phyloP scores from a whole-genome alignment of 148 eudicot species.

The Rhododendron molle region DNA sequence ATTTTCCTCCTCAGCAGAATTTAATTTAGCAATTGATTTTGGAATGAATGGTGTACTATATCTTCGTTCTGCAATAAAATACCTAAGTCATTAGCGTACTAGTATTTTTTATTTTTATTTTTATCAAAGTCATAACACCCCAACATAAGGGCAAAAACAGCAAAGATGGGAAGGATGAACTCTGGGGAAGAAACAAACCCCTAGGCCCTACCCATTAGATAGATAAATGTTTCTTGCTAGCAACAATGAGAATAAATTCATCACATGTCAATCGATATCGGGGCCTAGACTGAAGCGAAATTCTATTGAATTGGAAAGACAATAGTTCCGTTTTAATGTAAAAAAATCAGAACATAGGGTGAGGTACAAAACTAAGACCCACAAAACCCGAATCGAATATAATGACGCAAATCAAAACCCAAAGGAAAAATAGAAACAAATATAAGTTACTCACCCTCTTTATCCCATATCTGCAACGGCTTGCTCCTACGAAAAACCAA shows the following conservation, averaged over 20 bases:
- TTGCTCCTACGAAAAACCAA: constrained; percentile 62
- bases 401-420: not conserved
- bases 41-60: not conserved
- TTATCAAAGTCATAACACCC: not conserved
- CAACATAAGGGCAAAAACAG: not conserved
- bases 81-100: not conserved
- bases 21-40: not conserved
- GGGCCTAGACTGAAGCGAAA: not conserved
- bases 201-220: not conserved
- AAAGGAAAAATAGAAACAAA: not conserved
- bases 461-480: constrained; percentile 98
- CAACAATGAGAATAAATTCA: not conserved
- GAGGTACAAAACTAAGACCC: not conserved
- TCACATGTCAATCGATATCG: not conserved
- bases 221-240: not conserved
- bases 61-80: not conserved
- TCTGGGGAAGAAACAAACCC: not conserved
- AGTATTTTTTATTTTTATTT: not conserved
- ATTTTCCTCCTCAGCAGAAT: not conserved
- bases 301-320: not conserved
- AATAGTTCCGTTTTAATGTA: not conserved
- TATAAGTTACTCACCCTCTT: constrained; percentile 58
- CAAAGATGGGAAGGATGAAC: not conserved
- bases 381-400: not conserved
- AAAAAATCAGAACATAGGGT: not conserved